Base-by-base conservation (phyloP, 345 rosid genomes). In the Garcia nutans region DNA sequence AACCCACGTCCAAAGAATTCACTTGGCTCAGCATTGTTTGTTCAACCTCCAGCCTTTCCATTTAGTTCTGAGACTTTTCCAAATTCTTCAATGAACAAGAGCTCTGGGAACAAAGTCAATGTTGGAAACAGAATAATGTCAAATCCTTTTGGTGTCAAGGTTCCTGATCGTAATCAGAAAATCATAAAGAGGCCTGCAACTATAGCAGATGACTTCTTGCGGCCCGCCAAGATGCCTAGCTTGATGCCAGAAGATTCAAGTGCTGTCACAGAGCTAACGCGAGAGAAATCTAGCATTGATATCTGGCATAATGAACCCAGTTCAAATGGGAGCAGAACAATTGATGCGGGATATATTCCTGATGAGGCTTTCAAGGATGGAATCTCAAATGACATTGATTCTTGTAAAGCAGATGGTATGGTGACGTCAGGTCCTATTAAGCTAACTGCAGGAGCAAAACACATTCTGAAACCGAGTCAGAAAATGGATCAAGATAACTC, bases 371-470 rank as follows among this genome's bases (percentile, higher is more conserved):
- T 24, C 37, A 60, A 50, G 3, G 52, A 71, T n/a, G 44, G 57
- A 61, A 65, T 28, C 74, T 81, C 81, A 57, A 24, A 68, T 44
- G 78, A 54, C 37, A 58, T 69, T 50, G 74, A 81, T 74, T 47
- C 33, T 49, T 77, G 47, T 37, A 79, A 66, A 74, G 75, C 55
- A 62, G 77, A 76, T 13, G 76, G 75, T 15, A 62, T 76, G 26
- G 74, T 69, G 45, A 74, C 76, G 55, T 41, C 76, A 16, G 85
- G 88, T 61, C 82, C 87, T 7, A 12, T 82, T n/a, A 87, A 85
- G 76, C 81, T 85, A 52, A 80, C 77, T 69, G 82, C 88, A 16
- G 88, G 88, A 54, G 82, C 82, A 11, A 85, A 84, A 81, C 85
- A 87, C 81, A 76, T 84, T 65, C 79, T 82, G 75, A 79, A 85